These are phyloP conservation scores for Nicotiana knightiana DNA, from an alignment of 257 asterid genomes.

Conservation along the genomic window DNA sequence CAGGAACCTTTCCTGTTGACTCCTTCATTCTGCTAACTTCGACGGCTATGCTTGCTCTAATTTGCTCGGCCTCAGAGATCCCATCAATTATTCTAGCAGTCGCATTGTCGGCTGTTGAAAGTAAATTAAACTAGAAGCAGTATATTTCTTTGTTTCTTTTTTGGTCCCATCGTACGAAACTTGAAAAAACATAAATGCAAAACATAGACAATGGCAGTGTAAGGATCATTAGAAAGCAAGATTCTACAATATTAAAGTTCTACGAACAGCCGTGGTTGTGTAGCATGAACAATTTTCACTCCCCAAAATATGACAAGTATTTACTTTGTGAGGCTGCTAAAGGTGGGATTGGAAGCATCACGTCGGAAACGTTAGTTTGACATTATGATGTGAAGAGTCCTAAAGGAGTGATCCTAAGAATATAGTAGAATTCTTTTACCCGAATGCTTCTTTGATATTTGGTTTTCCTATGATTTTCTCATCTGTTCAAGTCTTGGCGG, in stretches of 20 bases:
- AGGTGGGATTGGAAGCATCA: neutral
- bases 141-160: constrained; percentile 8
- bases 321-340: neutral
- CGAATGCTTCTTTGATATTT: neutral
- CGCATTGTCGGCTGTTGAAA: constrained; percentile 31
- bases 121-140: constrained; percentile 8
- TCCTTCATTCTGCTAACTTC: constrained; percentile 64
- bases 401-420: neutral
- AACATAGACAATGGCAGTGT: neutral
- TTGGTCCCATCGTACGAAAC: neutral
- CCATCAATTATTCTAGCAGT: constrained; percentile 63
- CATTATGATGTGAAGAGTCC: neutral
- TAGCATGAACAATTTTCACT: neutral
- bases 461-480: neutral
- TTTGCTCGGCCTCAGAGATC: constrained; percentile 49
- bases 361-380: neutral
- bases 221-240: neutral
- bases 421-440: neutral
- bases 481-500: too few species aligned
- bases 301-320: neutral
- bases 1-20: constrained; percentile 59
- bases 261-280: neutral
- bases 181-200: neutral
- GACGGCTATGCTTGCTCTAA: constrained; percentile 57
- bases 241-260: neutral